Base-by-base conservation (phyloP, 345 rosid genomes). In the Eutrema heterophyllum region DNA sequence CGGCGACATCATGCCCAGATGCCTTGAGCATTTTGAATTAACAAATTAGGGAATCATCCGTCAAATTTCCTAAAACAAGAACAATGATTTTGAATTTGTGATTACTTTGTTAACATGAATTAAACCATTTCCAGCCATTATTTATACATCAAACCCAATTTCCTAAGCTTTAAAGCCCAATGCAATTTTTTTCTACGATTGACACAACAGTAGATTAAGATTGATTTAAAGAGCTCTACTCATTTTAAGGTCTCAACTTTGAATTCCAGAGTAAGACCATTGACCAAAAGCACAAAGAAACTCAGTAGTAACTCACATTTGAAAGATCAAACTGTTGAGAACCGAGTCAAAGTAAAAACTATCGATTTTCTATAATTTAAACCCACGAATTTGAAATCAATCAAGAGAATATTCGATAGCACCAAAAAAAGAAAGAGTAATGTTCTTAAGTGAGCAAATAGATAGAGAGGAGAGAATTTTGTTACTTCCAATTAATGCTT, bases 11-110 rank as follows among this genome's bases (percentile, higher is more conserved):
- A 43, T 88, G 92, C 9, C 99, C 99, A 3, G 67, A 95, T 88
- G 41, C 90, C 99, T 24, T 87, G 91, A 50, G 99, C 99, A 84
- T 89, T 91, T 6, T 90, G 99, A 79, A 91, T 95, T 80, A 91
- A 95, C 73, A 95, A 78, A 78, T 91, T 84, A 12, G 99, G 97
- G 65, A 95, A 95, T 51, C 97, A 97, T 83, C 91, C 99, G 4
- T 81, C 97, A 73, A 95, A 95, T 50, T 81, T 88, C 87, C 97
- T 94, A n/a, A 66, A 72, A 52, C 51, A 56, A 30, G n/a, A 26
- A 62, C 54, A 35, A 41, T 12, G 16, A 53, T n/a, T n/a, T n/a
- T n/a, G n/a, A n/a, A n/a, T n/a, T 53, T 45, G 10, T 61, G 6
- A 41, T 43, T 18, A 48, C 64, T 64, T 15, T 18, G 35, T 39